Percentiles rank a stretch among this genome's conserved stretches.
Conservation (phyloP, 306 rosid species). For the Gynostemma pentaphyllum region DNA sequence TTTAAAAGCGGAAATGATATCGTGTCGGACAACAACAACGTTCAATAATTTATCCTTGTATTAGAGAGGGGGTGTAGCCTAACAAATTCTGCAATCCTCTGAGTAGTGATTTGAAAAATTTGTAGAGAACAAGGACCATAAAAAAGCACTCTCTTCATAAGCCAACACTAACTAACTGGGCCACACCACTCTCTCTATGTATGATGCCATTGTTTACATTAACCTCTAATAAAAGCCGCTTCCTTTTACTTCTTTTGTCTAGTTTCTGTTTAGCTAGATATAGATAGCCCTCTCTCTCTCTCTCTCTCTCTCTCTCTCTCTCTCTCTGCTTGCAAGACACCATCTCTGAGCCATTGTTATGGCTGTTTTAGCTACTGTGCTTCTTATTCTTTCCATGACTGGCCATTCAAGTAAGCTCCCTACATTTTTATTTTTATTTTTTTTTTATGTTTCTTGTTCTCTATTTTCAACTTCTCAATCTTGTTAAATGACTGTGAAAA, state of each 20-base stretch:
- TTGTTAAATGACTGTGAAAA: too few relatives aligned
- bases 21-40: too few relatives aligned
- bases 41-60: too few relatives aligned
- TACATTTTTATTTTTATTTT: neutral
- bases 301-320: slow-evolving; percentile 9
- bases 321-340: neutral
- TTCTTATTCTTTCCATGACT: slow-evolving; percentile 52
- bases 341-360: slow-evolving; percentile 19
- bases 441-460: neutral
- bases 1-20: too few relatives aligned
- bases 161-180: slow-evolving; percentile 9
- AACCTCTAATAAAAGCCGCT: neutral
- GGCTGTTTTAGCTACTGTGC: slow-evolving; percentile 37
- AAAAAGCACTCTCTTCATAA: neutral
- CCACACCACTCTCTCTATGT: slow-evolving; percentile 6
- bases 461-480: too few relatives aligned
- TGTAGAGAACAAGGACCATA: slow-evolving; percentile 3
- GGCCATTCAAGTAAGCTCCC: slow-evolving; percentile 47
- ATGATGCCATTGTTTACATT: slow-evolving; percentile 12
- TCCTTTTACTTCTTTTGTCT: slow-evolving; percentile 16
- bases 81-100: neutral
- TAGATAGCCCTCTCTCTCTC: neutral
- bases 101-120: neutral
- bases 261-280: too few relatives aligned
- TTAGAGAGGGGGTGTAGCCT: too few relatives aligned